Conservation (phyloP, 768 basidiomycete species). For the Xerocomellus intermedius region DNA sequence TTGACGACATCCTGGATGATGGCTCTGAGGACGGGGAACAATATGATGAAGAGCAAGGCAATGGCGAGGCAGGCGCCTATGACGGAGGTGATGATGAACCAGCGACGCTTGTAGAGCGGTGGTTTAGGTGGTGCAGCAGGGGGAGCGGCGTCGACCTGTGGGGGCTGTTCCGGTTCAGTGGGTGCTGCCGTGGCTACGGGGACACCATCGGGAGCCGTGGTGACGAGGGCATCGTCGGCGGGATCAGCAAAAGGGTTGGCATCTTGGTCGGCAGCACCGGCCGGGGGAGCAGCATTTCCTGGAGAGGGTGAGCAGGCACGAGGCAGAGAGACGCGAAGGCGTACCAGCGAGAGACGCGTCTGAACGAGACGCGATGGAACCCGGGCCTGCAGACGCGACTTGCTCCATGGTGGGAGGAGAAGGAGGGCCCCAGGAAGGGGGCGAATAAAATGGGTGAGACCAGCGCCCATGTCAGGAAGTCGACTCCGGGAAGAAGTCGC, state of each 20-base stretch:
- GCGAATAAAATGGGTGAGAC: neutral
- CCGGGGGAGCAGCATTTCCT: slow-evolving; percentile 13
- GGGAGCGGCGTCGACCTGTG: neutral
- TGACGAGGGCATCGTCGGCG: neutral
- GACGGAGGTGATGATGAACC: slow-evolving; percentile 60
- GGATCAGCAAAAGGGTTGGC: slow-evolving; percentile 13
- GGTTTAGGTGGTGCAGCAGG: slow-evolving; percentile 13
- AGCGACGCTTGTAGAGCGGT: slow-evolving; percentile 60
- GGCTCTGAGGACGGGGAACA: slow-evolving; percentile 67
- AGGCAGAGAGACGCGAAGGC: neutral
- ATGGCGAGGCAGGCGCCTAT: slow-evolving; percentile 54
- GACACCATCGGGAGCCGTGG: slow-evolving; percentile 9
- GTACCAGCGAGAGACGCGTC: slow-evolving; percentile 18
- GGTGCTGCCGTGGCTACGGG: neutral
- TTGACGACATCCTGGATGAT: slow-evolving; percentile 67
- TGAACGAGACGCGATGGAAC: slow-evolving; percentile 5
- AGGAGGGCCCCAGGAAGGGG: neutral
- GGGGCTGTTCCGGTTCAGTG: neutral
- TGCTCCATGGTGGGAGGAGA: too few species aligned
- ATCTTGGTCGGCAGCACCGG: neutral
- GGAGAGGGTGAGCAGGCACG: neutral
- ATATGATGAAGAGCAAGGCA: slow-evolving; percentile 60
- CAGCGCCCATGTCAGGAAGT: neutral
- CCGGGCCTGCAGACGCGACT: too few species aligned
- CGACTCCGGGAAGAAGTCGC: neutral